Evolutionary conservation across 768 basidiomycete genomes (phyloP).

Genomic region (Ephemerocybe angulata): DNA sequence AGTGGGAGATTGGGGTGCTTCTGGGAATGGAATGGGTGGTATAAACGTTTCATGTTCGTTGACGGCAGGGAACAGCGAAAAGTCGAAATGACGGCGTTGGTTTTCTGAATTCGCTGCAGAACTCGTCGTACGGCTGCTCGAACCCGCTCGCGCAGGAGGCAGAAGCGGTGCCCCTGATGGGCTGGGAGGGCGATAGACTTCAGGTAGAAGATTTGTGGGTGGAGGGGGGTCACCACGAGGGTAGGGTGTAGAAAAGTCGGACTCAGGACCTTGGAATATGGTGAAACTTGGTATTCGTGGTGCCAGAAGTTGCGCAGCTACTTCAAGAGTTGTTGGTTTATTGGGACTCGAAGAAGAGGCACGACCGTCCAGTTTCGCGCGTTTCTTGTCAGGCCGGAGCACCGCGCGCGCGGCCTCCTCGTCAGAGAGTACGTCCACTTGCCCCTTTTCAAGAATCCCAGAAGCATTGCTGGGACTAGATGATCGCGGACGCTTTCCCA

Average conservation of each 20-base stretch:
- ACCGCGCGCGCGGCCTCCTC: conserved; percentile 35
- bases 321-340: conserved; percentile 5
- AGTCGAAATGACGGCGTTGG: conserved; percentile 44
- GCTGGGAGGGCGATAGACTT: conserved; percentile 45
- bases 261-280: conserved; percentile 44
- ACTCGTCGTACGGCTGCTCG: conserved; percentile 34
- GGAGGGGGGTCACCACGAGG: conserved; percentile 45
- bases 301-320: conserved; percentile 11
- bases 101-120: conserved; percentile 52
- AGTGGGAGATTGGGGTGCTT: conserved; percentile 56
- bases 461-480: conserved; percentile 41
- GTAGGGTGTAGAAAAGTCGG: conserved; percentile 23
- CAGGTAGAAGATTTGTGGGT: conserved; percentile 44
- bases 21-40: conserved; percentile 48
- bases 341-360: neutral
- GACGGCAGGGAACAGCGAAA: conserved; percentile 51
- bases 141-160: conserved; percentile 10
- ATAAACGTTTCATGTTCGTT: conserved; percentile 42
- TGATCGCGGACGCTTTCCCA: conserved; percentile 69
- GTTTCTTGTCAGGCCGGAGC: conserved; percentile 51
- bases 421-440: conserved; percentile 35
- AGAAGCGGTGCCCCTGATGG: conserved; percentile 24
- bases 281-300: conserved; percentile 41
- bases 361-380: conserved; percentile 31
- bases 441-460: conserved; percentile 39